Evolutionary conservation across 805 yeast species (phyloP).

Genomic region (Yamadazyma sp.): DNA sequence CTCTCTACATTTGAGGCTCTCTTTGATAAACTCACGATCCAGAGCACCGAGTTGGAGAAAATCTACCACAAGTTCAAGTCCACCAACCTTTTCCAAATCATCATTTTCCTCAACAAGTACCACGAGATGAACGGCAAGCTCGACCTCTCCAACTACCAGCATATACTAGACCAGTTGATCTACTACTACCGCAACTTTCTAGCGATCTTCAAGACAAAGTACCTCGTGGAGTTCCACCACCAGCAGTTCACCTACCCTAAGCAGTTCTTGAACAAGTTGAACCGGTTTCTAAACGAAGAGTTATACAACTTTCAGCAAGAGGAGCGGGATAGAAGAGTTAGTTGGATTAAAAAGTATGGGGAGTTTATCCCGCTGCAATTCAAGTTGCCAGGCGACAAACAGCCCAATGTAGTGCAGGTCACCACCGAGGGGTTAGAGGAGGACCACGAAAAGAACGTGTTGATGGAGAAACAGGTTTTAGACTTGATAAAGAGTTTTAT

Average conservation of each 20-base stretch:
- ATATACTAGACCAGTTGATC: conserved; percentile 28
- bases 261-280: conserved; percentile 30
- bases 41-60: conserved; percentile 14
- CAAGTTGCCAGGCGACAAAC: conserved; percentile 37
- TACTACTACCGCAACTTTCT: conserved; percentile 39
- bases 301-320: conserved; percentile 30
- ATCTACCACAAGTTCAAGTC: conserved; percentile 24
- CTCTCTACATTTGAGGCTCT: conserved; percentile 16
- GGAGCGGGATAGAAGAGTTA: conserved; percentile 33
- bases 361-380: conserved; percentile 42
- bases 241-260: conserved; percentile 41
- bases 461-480: conserved; percentile 22
- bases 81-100: conserved; percentile 24
- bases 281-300: conserved; percentile 34
- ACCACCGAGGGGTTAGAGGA: conserved; percentile 38
- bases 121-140: conserved; percentile 15
- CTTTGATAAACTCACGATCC: conserved; percentile 17
- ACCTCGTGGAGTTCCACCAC: conserved; percentile 38
- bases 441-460: conserved; percentile 9
- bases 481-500: conserved; percentile 20
- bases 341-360: conserved; percentile 40
- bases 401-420: conserved; percentile 41
- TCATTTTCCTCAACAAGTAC: conserved; percentile 22
- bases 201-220: conserved; percentile 33
- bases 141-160: conserved; percentile 23